Evolutionary conservation across 495 filamentous ascomycete genomes (phyloP).

Genomic region (Xylaria intraflava): DNA sequence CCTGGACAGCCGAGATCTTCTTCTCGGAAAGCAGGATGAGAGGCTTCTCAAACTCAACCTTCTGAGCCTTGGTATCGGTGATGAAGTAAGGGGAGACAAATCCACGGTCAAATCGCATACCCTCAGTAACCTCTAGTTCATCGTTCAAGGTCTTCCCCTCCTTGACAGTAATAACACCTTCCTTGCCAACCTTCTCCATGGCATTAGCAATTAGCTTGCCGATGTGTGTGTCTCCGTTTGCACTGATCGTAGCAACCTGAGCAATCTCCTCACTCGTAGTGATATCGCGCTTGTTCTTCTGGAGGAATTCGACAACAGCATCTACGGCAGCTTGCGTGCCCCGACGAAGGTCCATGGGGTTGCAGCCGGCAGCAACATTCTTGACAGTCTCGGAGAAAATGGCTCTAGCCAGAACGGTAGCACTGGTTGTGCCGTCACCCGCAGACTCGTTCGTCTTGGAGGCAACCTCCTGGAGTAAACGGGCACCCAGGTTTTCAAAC

Average conservation of each 20-base stretch:
- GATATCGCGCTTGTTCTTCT: slow-evolving; percentile 91
- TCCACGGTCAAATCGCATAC: slow-evolving; percentile 98
- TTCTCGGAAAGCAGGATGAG: slow-evolving; percentile 97
- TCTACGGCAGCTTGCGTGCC: slow-evolving; percentile 96
- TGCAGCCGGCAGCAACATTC: slow-evolving; percentile 98
- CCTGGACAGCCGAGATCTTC: slow-evolving; percentile 98
- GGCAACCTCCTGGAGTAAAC: slow-evolving; percentile 93
- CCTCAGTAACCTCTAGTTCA: slow-evolving; percentile 97
- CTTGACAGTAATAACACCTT: slow-evolving; percentile 99
- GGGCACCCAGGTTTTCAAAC: slow-evolving; percentile 98
- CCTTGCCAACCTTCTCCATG: slow-evolving; percentile 99
- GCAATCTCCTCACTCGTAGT: slow-evolving; percentile 96
- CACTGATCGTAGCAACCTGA: slow-evolving; percentile 95
- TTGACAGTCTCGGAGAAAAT: slow-evolving; percentile 99
- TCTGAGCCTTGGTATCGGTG: slow-evolving; percentile 95
- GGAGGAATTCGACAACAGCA: slow-evolving; percentile 86
- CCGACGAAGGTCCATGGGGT: slow-evolving; percentile 96
- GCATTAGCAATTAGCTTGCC: slow-evolving; percentile 92
- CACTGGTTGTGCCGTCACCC: slow-evolving; percentile 96
- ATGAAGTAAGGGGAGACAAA: slow-evolving; percentile 99
- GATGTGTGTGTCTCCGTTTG: slow-evolving; percentile 94
- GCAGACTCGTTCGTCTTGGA: slow-evolving; percentile 99
- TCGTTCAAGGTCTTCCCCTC: slow-evolving; percentile 98
- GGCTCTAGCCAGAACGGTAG: slow-evolving; percentile 91
- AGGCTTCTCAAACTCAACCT: slow-evolving; percentile 99